Evolutionary conservation across 2,329 filamentous ascomycete genomes (phyloP), one percentile per base, ranked within the genome.

Genomic region (Aureobasidium sp.): DNA sequence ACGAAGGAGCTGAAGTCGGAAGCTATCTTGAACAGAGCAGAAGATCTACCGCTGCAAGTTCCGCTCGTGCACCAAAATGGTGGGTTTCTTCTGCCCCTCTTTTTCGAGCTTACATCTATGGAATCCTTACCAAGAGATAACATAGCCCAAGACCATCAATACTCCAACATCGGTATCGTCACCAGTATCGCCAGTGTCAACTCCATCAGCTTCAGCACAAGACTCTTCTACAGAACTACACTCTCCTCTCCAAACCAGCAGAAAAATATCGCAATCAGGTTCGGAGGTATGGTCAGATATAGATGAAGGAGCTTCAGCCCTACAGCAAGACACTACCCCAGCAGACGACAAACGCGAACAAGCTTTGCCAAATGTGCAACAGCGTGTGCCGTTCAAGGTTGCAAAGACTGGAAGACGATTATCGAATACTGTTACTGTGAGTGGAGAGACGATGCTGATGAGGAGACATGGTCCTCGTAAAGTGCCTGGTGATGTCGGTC

Each of bases 251-350:
- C 39, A 27, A 36, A 11, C 16, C 8, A 14, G 53, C 11, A 44
- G 53, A 45, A 54, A 54, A 42, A 27, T 42, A 1, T 54, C 53
- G 13, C 53, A 27, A 10, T 57, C 53, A 39, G 53, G 41, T 8
- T 58, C 54, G 14, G 54, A 58, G 13, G 42, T 29, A 48, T 48
- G 54, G 54, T 47, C 54, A 48, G 54, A 58, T 58, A 21, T 58
- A 36, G 54, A 58, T 58, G 54, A 58, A 29, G 25, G 32, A 32
- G 29, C 14, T 6, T 57, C 53, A 57, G 53, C 53, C 53, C 53
- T 57, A 57, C 53, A 41, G 41, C 45, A 7, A 57, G 39, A 45
- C 3, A 5, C 27, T 36, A 36, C 29, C 53, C 53, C 53, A n/a
- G 25, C 53, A 6, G 54, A 34, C 21, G 21, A 21, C 54, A 48